These are phyloP conservation scores for Plantago elongata DNA, from an alignment of 257 asterid genomes.

Conservation along the genomic window DNA sequence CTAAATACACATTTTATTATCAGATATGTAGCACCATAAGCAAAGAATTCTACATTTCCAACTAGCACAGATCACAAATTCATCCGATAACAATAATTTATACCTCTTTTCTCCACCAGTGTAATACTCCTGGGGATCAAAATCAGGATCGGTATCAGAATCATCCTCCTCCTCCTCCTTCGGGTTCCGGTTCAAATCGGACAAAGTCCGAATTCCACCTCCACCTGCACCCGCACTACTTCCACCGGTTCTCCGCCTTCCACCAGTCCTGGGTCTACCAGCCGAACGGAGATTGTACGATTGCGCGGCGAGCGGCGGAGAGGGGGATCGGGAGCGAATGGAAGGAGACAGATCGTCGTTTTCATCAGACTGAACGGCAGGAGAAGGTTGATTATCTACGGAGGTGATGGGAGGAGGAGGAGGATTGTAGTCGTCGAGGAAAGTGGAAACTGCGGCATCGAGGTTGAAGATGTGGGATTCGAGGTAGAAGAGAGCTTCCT, in stretches of 20 bases:
- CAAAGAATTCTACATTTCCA: no score
- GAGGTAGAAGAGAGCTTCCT: conserved; percentile 71
- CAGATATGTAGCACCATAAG: no score
- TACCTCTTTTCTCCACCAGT: conserved; percentile 91
- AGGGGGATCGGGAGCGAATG: conserved; percentile 39
- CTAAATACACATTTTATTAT: no score
- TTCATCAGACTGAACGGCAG: conserved; percentile 28
- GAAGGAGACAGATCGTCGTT: conserved; percentile 32
- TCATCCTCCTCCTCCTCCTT: conserved; percentile 39
- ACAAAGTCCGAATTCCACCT: conserved; percentile 48
- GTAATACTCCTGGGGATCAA: conserved; percentile 67
- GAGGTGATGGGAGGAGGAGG: conserved; percentile 16
- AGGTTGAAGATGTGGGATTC: conserved; percentile 85
- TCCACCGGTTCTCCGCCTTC: conserved; percentile 25
- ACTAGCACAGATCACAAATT: no score
- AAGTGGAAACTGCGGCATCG: conserved; percentile 85
- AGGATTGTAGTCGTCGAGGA: conserved; percentile 45
- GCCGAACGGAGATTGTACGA: conserved; percentile 43
- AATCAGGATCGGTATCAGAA: conserved; percentile 67
- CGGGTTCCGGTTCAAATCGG: conserved; percentile 62
- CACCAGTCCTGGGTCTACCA: conserved; percentile 28
- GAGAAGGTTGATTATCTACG: conserved; percentile 15
- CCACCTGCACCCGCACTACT: conserved; percentile 26
- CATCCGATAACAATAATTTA: background rate
- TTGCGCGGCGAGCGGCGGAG: conserved; percentile 40